Evolutionary conservation across 2,329 filamentous ascomycete genomes (phyloP).

Genomic region (Coniochaeta pulveracea): DNA sequence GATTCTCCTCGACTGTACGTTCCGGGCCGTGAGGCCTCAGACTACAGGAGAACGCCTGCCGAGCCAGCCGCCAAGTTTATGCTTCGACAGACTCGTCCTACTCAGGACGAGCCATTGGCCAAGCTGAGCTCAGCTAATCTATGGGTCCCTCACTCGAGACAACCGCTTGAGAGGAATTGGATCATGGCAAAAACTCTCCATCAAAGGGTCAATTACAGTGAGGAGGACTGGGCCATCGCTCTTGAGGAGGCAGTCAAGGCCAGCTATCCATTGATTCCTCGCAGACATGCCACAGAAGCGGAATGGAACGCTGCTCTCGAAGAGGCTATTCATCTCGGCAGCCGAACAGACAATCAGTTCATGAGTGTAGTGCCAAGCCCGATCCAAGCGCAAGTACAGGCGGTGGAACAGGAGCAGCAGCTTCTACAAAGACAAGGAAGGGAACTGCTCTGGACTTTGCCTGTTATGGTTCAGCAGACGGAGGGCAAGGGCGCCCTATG

Average conservation of each 20-base stretch:
- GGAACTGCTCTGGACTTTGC: too few relatives aligned
- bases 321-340: slow-evolving; percentile 18
- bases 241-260: slow-evolving; percentile 9
- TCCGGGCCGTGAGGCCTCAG: slow-evolving; percentile 10
- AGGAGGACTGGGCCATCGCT: slow-evolving; percentile 9
- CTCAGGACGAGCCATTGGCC: slow-evolving; percentile 15
- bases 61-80: slow-evolving; percentile 20
- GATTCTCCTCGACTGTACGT: slow-evolving; percentile 15
- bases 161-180: slow-evolving; percentile 14
- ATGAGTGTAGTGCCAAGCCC: background rate
- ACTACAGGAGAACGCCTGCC: slow-evolving; percentile 17
- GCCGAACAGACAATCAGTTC: slow-evolving; percentile 12
- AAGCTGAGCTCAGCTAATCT: slow-evolving; percentile 14
- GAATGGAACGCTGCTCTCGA: slow-evolving; percentile 24
- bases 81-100: slow-evolving; percentile 15
- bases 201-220: slow-evolving; percentile 1
- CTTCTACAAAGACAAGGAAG: too few relatives aligned
- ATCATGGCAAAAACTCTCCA: slow-evolving; percentile 10
- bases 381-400: slow-evolving; percentile 19
- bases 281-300: slow-evolving; percentile 12
- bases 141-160: slow-evolving; percentile 11
- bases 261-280: slow-evolving; percentile 1
- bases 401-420: slow-evolving; percentile 19
- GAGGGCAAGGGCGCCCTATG: slow-evolving; percentile 11
- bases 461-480: too few relatives aligned